Evolutionary conservation across 805 yeast species (phyloP).

Genomic region (Candida vaughaniae): DNA sequence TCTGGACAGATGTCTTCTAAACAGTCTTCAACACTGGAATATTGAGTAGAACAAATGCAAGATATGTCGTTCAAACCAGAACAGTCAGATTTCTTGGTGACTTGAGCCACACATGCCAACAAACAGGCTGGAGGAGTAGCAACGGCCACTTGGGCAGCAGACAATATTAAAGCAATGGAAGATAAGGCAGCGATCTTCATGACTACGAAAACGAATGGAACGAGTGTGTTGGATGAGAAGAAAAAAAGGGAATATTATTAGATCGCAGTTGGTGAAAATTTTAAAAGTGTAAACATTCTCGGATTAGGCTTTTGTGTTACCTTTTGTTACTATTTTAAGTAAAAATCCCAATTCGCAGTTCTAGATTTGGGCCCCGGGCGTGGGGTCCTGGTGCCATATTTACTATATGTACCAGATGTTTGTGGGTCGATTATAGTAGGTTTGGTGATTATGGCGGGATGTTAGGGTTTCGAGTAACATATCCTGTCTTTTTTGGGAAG

Average conservation of each 20-base stretch:
- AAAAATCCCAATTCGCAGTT: conserved; percentile 4
- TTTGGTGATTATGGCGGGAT: too few species aligned
- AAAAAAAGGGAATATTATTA: too few species aligned
- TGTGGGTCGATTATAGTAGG: neutral
- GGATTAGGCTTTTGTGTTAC: neutral
- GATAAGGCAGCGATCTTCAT: conserved; percentile 9
- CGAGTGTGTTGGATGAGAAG: conserved; percentile 5
- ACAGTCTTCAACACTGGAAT: conserved; percentile 56
- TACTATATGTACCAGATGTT: neutral
- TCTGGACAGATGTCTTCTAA: conserved; percentile 68
- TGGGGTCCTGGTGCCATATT: neutral
- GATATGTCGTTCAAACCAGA: conserved; percentile 57
- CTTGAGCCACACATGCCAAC: conserved; percentile 81
- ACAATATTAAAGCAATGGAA: conserved; percentile 20
- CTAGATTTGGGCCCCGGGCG: neutral
- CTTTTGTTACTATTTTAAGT: conserved; percentile 9
- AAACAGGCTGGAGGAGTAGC: conserved; percentile 91
- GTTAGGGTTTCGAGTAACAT: too few species aligned
- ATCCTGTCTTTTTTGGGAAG: too few species aligned
- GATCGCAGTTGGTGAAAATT: conserved; percentile 7
- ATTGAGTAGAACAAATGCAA: conserved; percentile 67
- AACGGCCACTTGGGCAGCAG: conserved; percentile 37
- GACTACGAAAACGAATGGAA: too few species aligned
- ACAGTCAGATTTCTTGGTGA: conserved; percentile 58
- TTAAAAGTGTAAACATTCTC: conserved; percentile 8